Conservation (phyloP, 2,329 filamentous ascomycete genomes). For the Epichloe gansuensis region DNA sequence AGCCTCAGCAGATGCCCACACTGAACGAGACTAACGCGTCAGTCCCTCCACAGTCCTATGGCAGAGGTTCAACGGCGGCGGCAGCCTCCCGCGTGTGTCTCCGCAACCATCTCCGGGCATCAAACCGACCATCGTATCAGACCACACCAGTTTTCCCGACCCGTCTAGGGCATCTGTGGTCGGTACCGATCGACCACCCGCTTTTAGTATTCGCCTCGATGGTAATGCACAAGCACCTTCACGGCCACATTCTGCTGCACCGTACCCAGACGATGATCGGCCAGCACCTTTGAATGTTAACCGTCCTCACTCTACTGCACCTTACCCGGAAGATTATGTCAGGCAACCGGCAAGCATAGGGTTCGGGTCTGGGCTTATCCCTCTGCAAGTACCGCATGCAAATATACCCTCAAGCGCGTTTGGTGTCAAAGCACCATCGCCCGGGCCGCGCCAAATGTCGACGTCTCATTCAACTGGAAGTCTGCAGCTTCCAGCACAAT, state of each 20-base stretch:
- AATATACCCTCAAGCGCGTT: slow-evolving; percentile 41
- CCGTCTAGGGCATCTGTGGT: slow-evolving; percentile 29
- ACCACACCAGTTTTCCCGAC: slow-evolving; percentile 33
- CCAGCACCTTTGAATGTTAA: slow-evolving; percentile 35
- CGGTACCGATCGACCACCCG: slow-evolving; percentile 29
- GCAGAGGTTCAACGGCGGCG: slow-evolving; percentile 6
- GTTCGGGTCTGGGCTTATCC: slow-evolving; percentile 35
- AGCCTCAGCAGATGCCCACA: slow-evolving; percentile 36
- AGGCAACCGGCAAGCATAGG: slow-evolving; percentile 22
- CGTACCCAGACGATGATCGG: slow-evolving; percentile 59
- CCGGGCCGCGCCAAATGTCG: slow-evolving; percentile 24
- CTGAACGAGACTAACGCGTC: slow-evolving; percentile 28
- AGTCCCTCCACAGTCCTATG: slow-evolving; percentile 7
- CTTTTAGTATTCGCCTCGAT: slow-evolving; percentile 40
- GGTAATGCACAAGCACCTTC: slow-evolving; percentile 14
- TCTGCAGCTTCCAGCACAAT: slow-evolving; percentile 26
- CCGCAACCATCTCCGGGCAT: slow-evolving; percentile 30
- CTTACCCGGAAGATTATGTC: slow-evolving; percentile 43
- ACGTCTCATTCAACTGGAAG: slow-evolving; percentile 34
- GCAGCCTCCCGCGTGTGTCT: slow-evolving; percentile 23
- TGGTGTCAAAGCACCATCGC: slow-evolving; percentile 36
- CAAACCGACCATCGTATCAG: slow-evolving; percentile 25
- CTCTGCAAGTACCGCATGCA: slow-evolving; percentile 34
- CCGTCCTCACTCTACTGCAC: slow-evolving; percentile 34
- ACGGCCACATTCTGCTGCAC: slow-evolving; percentile 46